Evolutionary conservation across 176 grass and related monocot genomes (phyloP).

Genomic region (Rhynchospora tenuis): DNA sequence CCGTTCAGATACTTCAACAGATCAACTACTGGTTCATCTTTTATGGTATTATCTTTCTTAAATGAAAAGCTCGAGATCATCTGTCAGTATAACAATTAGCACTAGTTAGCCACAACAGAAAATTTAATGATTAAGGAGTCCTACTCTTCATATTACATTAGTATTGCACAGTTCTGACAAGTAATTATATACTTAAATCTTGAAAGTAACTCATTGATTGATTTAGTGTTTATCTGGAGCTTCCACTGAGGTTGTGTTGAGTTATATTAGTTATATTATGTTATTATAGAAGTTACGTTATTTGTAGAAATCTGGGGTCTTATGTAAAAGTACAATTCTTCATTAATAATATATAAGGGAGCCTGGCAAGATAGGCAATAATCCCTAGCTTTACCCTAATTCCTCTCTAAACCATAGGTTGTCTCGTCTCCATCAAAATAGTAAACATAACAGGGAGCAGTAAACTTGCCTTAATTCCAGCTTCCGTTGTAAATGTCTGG

Average conservation of each 20-base stretch:
- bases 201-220: neutral
- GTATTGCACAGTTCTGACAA: neutral
- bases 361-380: too few species aligned
- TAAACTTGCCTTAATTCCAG: conserved; percentile 63
- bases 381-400: too few species aligned
- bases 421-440: neutral
- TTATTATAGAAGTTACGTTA: too few species aligned
- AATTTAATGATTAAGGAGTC: neutral
- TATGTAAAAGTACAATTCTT: too few species aligned
- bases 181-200: neutral
- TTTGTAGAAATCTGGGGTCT: too few species aligned
- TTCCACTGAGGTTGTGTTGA: neutral
- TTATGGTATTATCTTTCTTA: conserved; percentile 87
- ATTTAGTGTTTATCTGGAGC: neutral
- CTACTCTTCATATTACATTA: too few species aligned
- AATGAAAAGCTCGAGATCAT: conserved; percentile 87
- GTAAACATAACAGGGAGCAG: neutral
- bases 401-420: too few species aligned
- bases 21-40: conserved; percentile 81
- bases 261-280: too few species aligned
- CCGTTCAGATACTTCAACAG: conserved; percentile 65
- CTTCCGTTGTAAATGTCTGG: conserved; percentile 76
- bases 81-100: conserved; percentile 29
- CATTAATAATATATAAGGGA: too few species aligned
- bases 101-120: neutral